A percentile compares a stretch with the other conserved stretches of the same genome.
Evolutionary conservation across 768 basidiomycete species (phyloP).

Genomic region (Leccinum boreale): DNA sequence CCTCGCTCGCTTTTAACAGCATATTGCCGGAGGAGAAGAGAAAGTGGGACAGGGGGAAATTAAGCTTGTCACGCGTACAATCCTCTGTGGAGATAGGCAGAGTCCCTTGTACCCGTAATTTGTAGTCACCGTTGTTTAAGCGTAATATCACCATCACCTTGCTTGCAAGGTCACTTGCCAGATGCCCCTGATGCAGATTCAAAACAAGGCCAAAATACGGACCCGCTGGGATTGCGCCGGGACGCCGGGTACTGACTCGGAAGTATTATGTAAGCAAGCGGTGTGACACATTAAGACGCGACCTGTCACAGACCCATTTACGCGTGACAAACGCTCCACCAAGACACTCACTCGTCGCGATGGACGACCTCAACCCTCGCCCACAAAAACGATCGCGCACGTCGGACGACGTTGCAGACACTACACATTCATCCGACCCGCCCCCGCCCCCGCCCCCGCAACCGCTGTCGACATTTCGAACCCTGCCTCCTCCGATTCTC

Average conservation of each 20-base stretch:
- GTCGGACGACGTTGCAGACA: neutral
- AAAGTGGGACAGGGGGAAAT: no score
- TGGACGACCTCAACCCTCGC: conserved; percentile 31
- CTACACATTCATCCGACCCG: neutral
- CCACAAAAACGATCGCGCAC: conserved; percentile 35
- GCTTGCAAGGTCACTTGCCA: no score
- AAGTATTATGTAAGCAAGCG: neutral
- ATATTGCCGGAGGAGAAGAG: conserved; percentile 30
- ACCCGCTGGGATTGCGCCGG: no score
- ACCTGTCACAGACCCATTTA: conserved; percentile 28
- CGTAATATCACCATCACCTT: no score
- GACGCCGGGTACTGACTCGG: no score
- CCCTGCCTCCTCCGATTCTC: conserved; percentile 43
- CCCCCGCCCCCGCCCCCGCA: neutral
- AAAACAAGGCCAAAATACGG: no score
- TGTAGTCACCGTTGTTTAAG: no score
- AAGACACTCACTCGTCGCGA: conserved; percentile 7
- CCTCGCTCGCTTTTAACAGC: conserved; percentile 58
- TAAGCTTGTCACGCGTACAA: no score
- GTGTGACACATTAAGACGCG: conserved; percentile 20
- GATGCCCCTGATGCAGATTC: no score
- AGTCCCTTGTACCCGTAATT: no score
- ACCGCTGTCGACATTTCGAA: conserved; percentile 19
- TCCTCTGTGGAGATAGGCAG: neutral
- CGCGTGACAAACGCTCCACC: conserved; percentile 22